Evolutionary conservation across 495 filamentous ascomycete genomes (phyloP).

Genomic region (Penicillium simplicissimum): DNA sequence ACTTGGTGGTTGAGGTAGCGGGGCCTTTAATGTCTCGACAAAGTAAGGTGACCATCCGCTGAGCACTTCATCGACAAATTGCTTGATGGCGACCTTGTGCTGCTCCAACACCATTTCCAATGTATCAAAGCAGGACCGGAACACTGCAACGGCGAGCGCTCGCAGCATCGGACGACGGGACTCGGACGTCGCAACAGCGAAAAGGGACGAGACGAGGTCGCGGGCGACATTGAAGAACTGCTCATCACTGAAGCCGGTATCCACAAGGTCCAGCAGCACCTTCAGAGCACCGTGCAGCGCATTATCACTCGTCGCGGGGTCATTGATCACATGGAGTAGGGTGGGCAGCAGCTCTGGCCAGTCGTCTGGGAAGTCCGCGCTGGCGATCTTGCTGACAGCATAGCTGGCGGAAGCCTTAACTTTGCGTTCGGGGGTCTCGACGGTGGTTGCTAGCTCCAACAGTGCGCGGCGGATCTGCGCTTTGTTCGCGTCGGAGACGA

Average conservation of each 20-base stretch:
- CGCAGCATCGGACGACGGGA: conserved; percentile 71
- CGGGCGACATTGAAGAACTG: conserved; percentile 88
- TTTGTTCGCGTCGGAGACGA: conserved; percentile 66
- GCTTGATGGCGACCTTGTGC: conserved; percentile 78
- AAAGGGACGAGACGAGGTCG: conserved; percentile 79
- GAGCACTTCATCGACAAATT: conserved; percentile 83
- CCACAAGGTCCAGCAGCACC: conserved; percentile 86
- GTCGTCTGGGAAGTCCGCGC: conserved; percentile 86
- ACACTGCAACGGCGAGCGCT: conserved; percentile 82
- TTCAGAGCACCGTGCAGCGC: conserved; percentile 88
- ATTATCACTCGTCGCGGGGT: conserved; percentile 62
- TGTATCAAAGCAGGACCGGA: conserved; percentile 87
- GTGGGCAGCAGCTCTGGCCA: conserved; percentile 86
- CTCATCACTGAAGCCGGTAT: conserved; percentile 88
- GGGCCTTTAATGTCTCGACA: conserved; percentile 65
- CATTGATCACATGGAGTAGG: conserved; percentile 71
- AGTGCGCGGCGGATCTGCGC: conserved; percentile 66
- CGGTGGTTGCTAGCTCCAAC: conserved; percentile 73
- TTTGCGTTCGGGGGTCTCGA: conserved; percentile 71
- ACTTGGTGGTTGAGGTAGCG: conserved; percentile 63
- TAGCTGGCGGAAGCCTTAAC: conserved; percentile 83
- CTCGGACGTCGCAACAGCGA: conserved; percentile 75
- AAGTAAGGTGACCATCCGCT: conserved; percentile 87
- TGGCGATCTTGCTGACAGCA: conserved; percentile 95
- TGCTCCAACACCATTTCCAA: conserved; percentile 94